Evolutionary conservation across 163 green algal genomes (phyloP), one percentile per base, ranked within the genome.

Genomic region (Chlorella variabilis): DNA sequence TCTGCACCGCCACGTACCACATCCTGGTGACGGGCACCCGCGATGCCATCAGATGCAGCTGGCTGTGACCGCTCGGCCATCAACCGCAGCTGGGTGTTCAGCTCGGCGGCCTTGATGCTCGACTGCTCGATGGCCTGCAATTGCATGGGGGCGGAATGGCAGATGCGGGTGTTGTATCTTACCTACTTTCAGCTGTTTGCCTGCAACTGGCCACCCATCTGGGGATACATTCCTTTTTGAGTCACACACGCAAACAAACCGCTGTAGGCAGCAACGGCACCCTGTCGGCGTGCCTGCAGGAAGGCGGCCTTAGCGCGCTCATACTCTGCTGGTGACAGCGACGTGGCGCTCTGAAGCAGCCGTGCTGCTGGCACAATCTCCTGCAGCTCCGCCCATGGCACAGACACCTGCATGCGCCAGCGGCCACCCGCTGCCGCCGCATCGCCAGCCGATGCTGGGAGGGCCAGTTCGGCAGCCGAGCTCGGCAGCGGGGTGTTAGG

Each of bases 341-440:
- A 88, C 4, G 93, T 88, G 2, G 87, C 87, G 68, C 79, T 88
- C 63, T 85, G 81, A 77, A 97, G 85, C 81, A 98, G 87, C 56
- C 94, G 92, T 15, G 89, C 91, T 3, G 90, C 93, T 13, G 94
- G 94, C 42, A 97, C 83, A 56, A 98, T 90, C 79, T 98, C 95
- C 71, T 97, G 89, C 45, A 98, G 80, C 54, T 94, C 86, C n/a
- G 95, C 95, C 2, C 39, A 29, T 9, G 94, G 94, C 31, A 96
- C 93, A 45, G 71, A 83, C 49, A 96, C 88, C 86, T 92, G 85
- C 58, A 96, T 21, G 25, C 91, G 85, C 92, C 92, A 96, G 29
- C 91, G 84, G n/a, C 91, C 90, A 4, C 42, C 80, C 1, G 79
- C 58, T 2, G 48, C 31, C 59, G 41, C 67, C 23, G 41, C 17